These are phyloP conservation scores for Carex littledalei DNA, from an alignment of 176 grass and related monocot species.

Conservation along the genomic window DNA sequence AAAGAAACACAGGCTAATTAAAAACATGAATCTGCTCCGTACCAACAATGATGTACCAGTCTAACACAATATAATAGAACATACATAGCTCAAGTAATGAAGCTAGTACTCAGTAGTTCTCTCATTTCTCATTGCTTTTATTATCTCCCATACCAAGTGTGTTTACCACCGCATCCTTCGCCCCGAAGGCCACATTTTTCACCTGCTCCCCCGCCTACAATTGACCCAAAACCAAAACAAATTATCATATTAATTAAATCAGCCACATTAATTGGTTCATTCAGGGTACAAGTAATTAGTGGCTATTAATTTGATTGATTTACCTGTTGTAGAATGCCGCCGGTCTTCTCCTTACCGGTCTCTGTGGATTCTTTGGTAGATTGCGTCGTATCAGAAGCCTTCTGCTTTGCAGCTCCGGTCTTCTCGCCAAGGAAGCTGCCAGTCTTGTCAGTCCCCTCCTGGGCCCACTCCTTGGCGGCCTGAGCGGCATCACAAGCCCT, in stretches of 20 bases:
- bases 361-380: too few relatives aligned
- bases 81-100: too few relatives aligned
- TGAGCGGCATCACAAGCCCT: constrained; percentile 22
- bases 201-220: constrained; percentile 31
- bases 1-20: too few relatives aligned
- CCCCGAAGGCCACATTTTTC: constrained; percentile 44
- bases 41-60: background rate
- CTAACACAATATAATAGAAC: background rate
- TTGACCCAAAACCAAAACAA: too few relatives aligned
- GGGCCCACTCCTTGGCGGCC: constrained; percentile 14
- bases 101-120: background rate
- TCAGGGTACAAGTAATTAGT: too few relatives aligned
- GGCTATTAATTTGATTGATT: too few relatives aligned
- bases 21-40: background rate
- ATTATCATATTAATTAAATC: too few relatives aligned
- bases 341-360: too few relatives aligned
- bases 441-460: constrained; percentile 24
- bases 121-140: background rate
- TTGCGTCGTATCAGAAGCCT: too few relatives aligned
- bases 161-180: constrained; percentile 49
- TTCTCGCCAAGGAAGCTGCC: background rate
- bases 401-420: too few relatives aligned
- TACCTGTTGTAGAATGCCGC: too few relatives aligned
- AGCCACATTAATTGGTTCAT: too few relatives aligned
- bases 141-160: background rate